phyloP scores from a whole-genome alignment of 116 monocot genomes.

The Phalaenopsis hybrid region DNA sequence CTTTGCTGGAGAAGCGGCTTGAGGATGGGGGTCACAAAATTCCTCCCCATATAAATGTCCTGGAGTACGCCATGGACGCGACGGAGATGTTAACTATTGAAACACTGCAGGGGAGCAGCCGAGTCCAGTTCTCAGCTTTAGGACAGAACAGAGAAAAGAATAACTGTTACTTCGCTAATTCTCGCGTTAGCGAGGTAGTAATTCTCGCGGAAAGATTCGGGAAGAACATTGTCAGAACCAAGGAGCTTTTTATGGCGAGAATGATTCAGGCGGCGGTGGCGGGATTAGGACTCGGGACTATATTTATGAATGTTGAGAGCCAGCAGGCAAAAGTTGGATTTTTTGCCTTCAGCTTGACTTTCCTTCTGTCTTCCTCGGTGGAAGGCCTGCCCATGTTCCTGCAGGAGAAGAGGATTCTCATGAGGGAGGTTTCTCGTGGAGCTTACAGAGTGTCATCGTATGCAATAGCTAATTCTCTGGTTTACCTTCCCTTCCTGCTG shows the following conservation, averaged over 20 bases:
- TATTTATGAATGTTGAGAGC: slow-evolving; percentile 51
- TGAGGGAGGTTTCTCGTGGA: slow-evolving; percentile 65
- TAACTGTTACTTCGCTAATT: slow-evolving; percentile 48
- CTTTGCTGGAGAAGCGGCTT: slow-evolving; percentile 34
- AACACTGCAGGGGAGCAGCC: neutral
- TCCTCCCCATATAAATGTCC: slow-evolving; percentile 75
- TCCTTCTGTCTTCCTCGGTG: slow-evolving; percentile 69
- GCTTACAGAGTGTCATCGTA: slow-evolving; percentile 88
- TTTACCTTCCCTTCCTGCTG: slow-evolving; percentile 64
- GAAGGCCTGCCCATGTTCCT: slow-evolving; percentile 79
- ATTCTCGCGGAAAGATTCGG: slow-evolving; percentile 59
- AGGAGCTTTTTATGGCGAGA: slow-evolving; percentile 57
- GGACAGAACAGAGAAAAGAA: slow-evolving; percentile 1
- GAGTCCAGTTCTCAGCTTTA: neutral
- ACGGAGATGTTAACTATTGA: slow-evolving; percentile 5
- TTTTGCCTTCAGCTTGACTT: slow-evolving; percentile 93
- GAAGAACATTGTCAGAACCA: slow-evolving; percentile 65
- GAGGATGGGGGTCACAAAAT: slow-evolving; percentile 41
- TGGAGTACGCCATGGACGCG: slow-evolving; percentile 84
- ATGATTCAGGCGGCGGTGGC: slow-evolving; percentile 51
- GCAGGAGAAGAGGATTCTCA: slow-evolving; percentile 60
- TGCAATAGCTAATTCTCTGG: slow-evolving; percentile 46
- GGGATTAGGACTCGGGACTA: slow-evolving; percentile 54
- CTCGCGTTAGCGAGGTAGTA: slow-evolving; percentile 24
- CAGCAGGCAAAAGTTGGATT: slow-evolving; percentile 62